Evolutionary conservation across 768 basidiomycete genomes (phyloP).

Genomic region (Mycena sanguinolenta): DNA sequence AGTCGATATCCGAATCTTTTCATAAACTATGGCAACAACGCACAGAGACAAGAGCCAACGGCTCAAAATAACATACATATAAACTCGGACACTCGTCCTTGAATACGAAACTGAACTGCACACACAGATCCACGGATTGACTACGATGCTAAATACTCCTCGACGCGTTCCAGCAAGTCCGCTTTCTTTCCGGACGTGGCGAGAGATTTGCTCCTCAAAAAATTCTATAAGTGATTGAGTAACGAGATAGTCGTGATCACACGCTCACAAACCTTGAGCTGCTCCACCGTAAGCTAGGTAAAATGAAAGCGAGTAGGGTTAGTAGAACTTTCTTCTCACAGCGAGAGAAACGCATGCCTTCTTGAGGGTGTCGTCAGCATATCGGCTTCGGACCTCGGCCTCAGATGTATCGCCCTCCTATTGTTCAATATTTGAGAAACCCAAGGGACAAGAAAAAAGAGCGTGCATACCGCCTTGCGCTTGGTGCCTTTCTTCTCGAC

Average conservation of each 20-base stretch:
- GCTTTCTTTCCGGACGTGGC: constrained; percentile 78
- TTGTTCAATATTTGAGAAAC: background rate
- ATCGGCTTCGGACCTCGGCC: constrained; percentile 78
- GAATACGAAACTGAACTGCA: too few relatives aligned
- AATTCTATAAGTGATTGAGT: constrained; percentile 41
- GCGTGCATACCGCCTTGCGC: constrained; percentile 74
- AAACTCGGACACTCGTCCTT: too few relatives aligned
- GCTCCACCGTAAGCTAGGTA: constrained; percentile 78
- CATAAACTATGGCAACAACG: too few relatives aligned
- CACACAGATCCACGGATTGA: too few relatives aligned
- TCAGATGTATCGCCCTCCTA: constrained; percentile 78
- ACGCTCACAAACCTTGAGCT: constrained; percentile 72
- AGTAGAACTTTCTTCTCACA: background rate
- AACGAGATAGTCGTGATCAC: background rate
- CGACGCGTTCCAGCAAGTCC: constrained; percentile 76
- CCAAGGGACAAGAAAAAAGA: constrained; percentile 26
- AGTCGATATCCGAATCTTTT: too few relatives aligned
- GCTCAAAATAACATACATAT: too few relatives aligned
- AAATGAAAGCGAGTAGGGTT: constrained; percentile 21
- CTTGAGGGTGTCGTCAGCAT: constrained; percentile 67
- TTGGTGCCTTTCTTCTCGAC: constrained; percentile 59
- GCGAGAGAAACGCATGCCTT: constrained; percentile 65
- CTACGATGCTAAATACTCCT: constrained; percentile 63
- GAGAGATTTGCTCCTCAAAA: constrained; percentile 76
- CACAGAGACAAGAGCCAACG: too few relatives aligned